phyloP scores from a whole-genome alignment of 176 grass and related monocot genomes.

The Juncus effusus region DNA sequence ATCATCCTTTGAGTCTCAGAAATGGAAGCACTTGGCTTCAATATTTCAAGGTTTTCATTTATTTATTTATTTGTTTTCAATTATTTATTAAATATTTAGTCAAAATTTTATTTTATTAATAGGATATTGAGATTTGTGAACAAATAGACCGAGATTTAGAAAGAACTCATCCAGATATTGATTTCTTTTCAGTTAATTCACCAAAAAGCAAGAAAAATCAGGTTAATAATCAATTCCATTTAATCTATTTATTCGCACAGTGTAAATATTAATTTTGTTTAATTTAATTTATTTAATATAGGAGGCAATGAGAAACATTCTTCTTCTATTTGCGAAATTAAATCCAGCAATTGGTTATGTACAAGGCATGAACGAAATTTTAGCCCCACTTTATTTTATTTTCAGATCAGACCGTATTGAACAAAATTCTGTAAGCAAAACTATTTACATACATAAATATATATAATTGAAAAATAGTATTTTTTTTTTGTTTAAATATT shows the following conservation, averaged over 20 bases:
- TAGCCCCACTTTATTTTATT: conserved; percentile 83
- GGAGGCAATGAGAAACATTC: conserved; percentile 82
- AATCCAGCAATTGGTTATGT: conserved; percentile 86
- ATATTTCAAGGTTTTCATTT: conserved; percentile 53
- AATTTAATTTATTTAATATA: conserved; percentile 33
- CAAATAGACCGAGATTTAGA: conserved; percentile 92
- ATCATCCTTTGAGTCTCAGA: conserved; percentile 83
- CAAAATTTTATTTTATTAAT: conserved; percentile 15
- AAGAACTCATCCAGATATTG: conserved; percentile 80
- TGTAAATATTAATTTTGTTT: conserved; percentile 17
- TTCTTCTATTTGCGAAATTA: conserved; percentile 90
- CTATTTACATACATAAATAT: background rate
- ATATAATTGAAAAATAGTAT: conserved; percentile 13
- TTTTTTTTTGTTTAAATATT: conserved; percentile 18
- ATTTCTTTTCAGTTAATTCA: conserved; percentile 57
- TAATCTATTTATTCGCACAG: background rate
- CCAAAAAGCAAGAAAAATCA: conserved; percentile 44
- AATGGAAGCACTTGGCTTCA: conserved; percentile 77
- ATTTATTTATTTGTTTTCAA: background rate
- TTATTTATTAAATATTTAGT: background rate
- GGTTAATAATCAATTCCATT: conserved; percentile 27
- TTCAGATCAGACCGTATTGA: conserved; percentile 53
- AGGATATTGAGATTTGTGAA: conserved; percentile 80
- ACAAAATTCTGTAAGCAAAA: conserved; percentile 51
- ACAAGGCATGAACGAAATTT: conserved; percentile 98